Evolutionary conservation across 228 moss, liverwort and hornwort genomes (phyloP).

Genomic region (Sphagnum magellanicum): DNA sequence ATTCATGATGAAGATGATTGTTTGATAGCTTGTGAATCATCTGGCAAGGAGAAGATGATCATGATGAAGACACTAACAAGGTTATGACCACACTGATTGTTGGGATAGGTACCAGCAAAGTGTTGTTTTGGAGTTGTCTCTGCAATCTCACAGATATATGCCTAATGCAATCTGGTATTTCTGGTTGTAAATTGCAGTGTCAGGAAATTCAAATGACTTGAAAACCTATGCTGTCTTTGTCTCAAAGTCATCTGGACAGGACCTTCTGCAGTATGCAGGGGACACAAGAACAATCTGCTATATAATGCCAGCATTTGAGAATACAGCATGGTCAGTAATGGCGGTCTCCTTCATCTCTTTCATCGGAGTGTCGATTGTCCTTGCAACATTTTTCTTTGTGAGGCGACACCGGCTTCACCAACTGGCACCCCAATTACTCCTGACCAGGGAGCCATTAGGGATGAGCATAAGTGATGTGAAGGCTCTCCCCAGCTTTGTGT

Average conservation of each 20-base stretch:
- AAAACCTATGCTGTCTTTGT: conserved; percentile 47
- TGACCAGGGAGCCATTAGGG: conserved; percentile 48
- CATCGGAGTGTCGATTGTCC: conserved; percentile 41
- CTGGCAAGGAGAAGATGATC: too few relatives aligned
- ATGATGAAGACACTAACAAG: too few relatives aligned
- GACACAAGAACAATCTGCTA: conserved; percentile 36
- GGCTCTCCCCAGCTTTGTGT: conserved; percentile 66
- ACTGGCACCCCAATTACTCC: conserved; percentile 42
- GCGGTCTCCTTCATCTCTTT: conserved; percentile 55
- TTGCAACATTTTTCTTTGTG: conserved; percentile 56
- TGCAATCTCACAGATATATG: too few relatives aligned
- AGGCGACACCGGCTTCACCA: conserved; percentile 50
- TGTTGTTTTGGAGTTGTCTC: too few relatives aligned
- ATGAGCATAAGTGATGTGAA: conserved; percentile 82
- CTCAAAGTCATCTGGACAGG: conserved; percentile 29
- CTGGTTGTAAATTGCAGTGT: conserved; percentile 15
- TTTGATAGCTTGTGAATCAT: too few relatives aligned
- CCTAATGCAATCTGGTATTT: too few relatives aligned
- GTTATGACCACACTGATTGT: too few relatives aligned
- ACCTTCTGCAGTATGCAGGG: conserved; percentile 35
- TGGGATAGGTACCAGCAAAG: too few relatives aligned
- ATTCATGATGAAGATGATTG: too few relatives aligned
- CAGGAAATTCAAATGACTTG: conserved; percentile 41
- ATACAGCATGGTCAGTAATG: conserved; percentile 56
- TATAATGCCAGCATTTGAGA: conserved; percentile 49